Evolutionary conservation across 1,284 basidiomycete genomes (phyloP), one percentile per base, ranked within the genome.

Genomic region (Vanrija pseudolonga): DNA sequence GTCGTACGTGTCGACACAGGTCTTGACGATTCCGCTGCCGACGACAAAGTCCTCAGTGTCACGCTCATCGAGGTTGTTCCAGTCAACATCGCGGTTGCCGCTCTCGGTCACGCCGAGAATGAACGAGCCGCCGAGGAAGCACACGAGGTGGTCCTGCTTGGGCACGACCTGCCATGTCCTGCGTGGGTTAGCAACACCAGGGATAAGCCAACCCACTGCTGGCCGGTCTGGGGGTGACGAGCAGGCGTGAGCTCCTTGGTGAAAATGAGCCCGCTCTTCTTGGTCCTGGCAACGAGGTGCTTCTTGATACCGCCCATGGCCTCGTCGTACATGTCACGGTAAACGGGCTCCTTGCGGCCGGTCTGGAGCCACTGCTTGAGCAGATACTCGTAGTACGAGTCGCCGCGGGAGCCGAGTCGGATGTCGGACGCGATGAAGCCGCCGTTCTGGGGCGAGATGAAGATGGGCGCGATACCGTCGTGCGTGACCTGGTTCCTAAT

Each of bases 121-220:
- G 63, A 97, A 83, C 2, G 89, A 88, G 6, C 92, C 93, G 36
- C 88, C 92, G 44, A 97, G 78, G 84, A 97, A 98, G 76, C 94
- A 97, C 1, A 91, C 93, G 19, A 98, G 83, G 73, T 97, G 94
- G 72, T 98, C 94, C 78, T 98, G 94, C 74, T 96, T 95, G 15
- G 88, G 87, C 2, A 82, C 79, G 15, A 88, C 77, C 22, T 80
- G 80, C 88, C 88, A 91, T 49, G 77, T 74, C 26, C 87, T 89
- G 62, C 5, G 44, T 62, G 55, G 22, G 43, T 14, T 44, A 36
- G 26, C 17, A 22, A 17, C 14, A 37, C 9, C 23, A 19, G 37
- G 14, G 15, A 15, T 17, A 28, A 5, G 6, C 17, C n/a, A 8
- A 60, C 76, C 59, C 48, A 74, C 76, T 70, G 53, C 19, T 63